These are phyloP conservation scores for Lactuca saligna DNA, from an alignment of 129 eudicot genomes.

Conservation along the genomic window DNA sequence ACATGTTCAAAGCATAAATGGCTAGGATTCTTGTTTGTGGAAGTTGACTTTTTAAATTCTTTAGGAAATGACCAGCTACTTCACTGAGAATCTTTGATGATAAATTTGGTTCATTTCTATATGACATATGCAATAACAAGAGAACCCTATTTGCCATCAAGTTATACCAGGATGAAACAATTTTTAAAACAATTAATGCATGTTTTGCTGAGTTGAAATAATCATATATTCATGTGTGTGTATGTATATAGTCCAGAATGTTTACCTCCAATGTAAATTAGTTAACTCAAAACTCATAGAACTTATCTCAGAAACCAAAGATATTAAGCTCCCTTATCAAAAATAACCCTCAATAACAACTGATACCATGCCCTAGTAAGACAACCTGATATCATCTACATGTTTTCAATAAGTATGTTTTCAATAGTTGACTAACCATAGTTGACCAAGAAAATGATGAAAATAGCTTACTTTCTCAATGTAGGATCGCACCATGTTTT, in stretches of 20 bases:
- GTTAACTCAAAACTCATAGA: constrained; percentile 79
- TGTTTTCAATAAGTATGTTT: too few species aligned
- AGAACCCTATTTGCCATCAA: constrained; percentile 97
- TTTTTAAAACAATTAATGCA: not conserved
- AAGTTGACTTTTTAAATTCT: constrained; percentile 86
- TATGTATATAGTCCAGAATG: not conserved
- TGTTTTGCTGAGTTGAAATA: too few species aligned
- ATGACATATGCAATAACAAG: constrained; percentile 65
- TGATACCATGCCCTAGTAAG: too few species aligned
- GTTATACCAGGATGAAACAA: constrained; percentile 64
- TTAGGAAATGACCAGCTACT: too few species aligned
- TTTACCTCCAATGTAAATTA: constrained; percentile 89
- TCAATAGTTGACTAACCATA: too few species aligned
- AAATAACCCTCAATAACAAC: not conserved
- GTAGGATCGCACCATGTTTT: too few species aligned
- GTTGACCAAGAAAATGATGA: too few species aligned
- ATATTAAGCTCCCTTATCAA: not conserved
- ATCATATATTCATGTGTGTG: too few species aligned
- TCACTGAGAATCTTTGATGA: too few species aligned
- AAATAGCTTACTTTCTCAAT: too few species aligned
- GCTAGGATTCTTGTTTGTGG: constrained; percentile 97
- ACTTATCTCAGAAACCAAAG: constrained; percentile 85
- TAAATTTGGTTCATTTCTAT: too few species aligned
- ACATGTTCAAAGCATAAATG: constrained; percentile 83
- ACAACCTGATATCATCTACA: too few species aligned